A percentile compares a stretch with the other conserved stretches of the same genome.
Conservation (phyloP, 164 flowering plant species). For the Vitis rotundifolia region DNA sequence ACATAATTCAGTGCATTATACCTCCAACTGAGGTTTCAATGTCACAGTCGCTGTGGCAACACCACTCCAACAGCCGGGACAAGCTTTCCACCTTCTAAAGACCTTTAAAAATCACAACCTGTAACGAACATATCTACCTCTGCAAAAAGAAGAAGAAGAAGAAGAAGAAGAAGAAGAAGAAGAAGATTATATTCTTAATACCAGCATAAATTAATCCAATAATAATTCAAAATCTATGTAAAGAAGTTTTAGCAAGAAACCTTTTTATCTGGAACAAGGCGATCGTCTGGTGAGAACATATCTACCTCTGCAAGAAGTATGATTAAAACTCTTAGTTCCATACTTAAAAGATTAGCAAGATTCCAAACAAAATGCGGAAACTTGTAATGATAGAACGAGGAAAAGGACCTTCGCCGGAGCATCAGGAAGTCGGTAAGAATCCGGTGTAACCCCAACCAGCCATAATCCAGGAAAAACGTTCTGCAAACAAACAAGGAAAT, state of each 20-base stretch:
- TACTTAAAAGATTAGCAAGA: too few relatives aligned
- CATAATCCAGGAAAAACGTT: constrained; percentile 47
- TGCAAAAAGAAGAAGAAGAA: neutral
- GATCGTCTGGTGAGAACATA: neutral
- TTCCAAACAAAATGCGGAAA: neutral
- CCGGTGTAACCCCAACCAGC: constrained; percentile 34
- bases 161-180: neutral
- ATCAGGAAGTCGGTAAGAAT: constrained; percentile 38
- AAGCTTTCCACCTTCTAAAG: neutral
- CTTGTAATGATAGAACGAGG: neutral
- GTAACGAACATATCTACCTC: constrained; percentile 1
- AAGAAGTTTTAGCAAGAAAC: neutral
- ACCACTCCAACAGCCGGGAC: too few relatives aligned
- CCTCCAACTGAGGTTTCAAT: constrained; percentile 19
- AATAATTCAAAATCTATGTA: too few relatives aligned
- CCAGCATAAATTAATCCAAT: too few relatives aligned
- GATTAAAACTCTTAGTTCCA: neutral
- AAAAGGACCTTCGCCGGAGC: constrained; percentile 33
- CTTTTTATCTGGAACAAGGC: neutral
- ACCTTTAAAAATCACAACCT: neutral
- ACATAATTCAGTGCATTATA: constrained; percentile 14
- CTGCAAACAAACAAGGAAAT: constrained; percentile 16
- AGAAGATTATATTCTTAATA: neutral
- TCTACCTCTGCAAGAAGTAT: constrained; percentile 30
- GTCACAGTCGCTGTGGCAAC: neutral